Evolutionary conservation across 371 early-diverging fungal genomes (phyloP).

Genomic region (Syncephalastrum contaminatum): DNA sequence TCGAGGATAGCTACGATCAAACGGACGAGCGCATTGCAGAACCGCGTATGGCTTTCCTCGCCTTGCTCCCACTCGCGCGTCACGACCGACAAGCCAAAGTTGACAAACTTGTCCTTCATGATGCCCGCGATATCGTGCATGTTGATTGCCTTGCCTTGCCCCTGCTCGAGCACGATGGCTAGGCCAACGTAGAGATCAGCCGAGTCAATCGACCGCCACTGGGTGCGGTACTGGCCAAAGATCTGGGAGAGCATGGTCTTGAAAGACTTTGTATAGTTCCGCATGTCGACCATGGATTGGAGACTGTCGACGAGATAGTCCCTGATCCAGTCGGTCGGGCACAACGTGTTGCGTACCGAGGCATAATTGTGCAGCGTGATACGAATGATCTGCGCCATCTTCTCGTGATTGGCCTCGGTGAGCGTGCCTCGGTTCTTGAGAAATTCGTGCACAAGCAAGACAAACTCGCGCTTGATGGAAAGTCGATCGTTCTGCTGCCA

Average conservation of each 20-base stretch:
- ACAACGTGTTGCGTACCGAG: constrained; percentile 34
- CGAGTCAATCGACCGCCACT: constrained; percentile 55
- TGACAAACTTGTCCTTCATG: constrained; percentile 49
- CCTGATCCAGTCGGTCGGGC: constrained; percentile 57
- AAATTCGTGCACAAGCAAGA: constrained; percentile 51
- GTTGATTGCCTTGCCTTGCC: constrained; percentile 39
- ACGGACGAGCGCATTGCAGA: constrained; percentile 53
- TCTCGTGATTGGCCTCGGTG: constrained; percentile 50
- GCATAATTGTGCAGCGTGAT: constrained; percentile 55
- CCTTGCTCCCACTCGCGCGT: constrained; percentile 43
- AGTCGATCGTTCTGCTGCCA: constrained; percentile 70
- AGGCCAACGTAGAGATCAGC: constrained; percentile 56
- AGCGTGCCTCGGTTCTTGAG: constrained; percentile 48
- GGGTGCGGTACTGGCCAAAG: constrained; percentile 37
- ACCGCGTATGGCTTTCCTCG: constrained; percentile 26
- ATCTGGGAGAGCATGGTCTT: constrained; percentile 46
- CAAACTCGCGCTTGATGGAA: constrained; percentile 58
- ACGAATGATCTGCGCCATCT: constrained; percentile 52
- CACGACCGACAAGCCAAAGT: constrained; percentile 42
- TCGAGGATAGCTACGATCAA: constrained; percentile 58
- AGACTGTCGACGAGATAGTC: constrained; percentile 47
- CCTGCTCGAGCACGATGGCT: constrained; percentile 39
- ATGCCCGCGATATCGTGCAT: constrained; percentile 44
- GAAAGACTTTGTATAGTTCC: constrained; percentile 42
- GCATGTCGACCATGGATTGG: constrained; percentile 31